Conservation (phyloP, 805 yeast genomes). For the Naumovozyma baii region DNA sequence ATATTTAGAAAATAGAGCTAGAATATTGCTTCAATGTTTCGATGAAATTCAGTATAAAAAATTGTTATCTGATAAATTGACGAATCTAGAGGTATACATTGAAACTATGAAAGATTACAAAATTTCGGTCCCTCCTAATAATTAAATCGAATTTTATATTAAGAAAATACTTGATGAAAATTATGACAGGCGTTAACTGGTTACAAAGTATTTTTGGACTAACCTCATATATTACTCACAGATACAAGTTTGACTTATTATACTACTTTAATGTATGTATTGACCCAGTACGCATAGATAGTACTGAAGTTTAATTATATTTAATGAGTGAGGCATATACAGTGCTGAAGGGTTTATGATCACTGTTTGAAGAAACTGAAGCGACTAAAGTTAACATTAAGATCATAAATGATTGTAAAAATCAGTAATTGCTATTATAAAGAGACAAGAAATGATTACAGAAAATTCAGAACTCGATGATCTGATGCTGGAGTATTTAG, state of each 20-base stretch:
- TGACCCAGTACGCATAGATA: constrained; percentile 5
- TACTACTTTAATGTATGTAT: too few species aligned
- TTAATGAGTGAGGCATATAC: background rate
- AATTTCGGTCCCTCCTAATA: constrained; percentile 8
- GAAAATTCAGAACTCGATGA: too few species aligned
- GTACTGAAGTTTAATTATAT: constrained; percentile 1
- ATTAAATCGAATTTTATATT: constrained; percentile 3
- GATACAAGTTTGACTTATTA: constrained; percentile 9
- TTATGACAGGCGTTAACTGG: constrained; percentile 6
- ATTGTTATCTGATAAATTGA: constrained; percentile 4
- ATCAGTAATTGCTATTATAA: too few species aligned
- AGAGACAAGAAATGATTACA: too few species aligned
- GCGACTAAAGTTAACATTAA: too few species aligned
- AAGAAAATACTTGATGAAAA: background rate
- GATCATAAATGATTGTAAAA: too few species aligned
- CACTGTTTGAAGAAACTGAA: too few species aligned
- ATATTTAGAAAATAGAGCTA: constrained; percentile 9
- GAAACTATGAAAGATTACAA: constrained; percentile 1
- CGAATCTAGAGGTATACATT: constrained; percentile 2
- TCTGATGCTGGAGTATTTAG: too few species aligned
- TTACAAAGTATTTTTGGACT: constrained; percentile 7
- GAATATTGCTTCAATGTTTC: constrained; percentile 3
- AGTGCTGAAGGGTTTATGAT: too few species aligned
- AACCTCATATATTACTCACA: constrained; percentile 6
- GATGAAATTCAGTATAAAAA: constrained; percentile 10